Conservation (phyloP, 2,329 filamentous ascomycete genomes). For the Bisporella sp. region DNA sequence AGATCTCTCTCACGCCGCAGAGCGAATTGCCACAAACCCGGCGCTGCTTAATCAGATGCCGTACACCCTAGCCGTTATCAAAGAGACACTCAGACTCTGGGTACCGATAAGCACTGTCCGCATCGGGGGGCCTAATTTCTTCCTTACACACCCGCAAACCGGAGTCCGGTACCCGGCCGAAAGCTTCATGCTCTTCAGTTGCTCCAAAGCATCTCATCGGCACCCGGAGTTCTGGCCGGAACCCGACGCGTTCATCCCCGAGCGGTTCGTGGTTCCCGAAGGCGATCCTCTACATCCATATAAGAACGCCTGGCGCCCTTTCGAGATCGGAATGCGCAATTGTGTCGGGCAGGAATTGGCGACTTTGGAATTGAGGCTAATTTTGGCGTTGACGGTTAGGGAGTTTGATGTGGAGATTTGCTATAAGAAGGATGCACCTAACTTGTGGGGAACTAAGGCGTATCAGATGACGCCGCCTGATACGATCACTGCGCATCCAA, state of each 20-base stretch:
- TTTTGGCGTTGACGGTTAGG: constrained; percentile 33
- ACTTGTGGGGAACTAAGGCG: not conserved
- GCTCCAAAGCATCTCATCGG: constrained; percentile 25
- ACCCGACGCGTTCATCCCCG: constrained; percentile 37
- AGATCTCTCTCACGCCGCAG: constrained; percentile 3
- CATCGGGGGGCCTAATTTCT: not conserved
- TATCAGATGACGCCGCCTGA: not conserved
- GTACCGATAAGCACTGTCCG: constrained; percentile 6
- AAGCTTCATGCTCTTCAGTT: constrained; percentile 22
- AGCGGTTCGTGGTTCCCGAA: constrained; percentile 34
- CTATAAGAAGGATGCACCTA: not conserved
- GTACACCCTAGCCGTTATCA: constrained; percentile 16
- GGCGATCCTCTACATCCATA: constrained; percentile 27
- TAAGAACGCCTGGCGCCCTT: constrained; percentile 42
- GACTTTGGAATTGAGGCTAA: constrained; percentile 39
- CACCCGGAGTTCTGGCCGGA: constrained; percentile 29
- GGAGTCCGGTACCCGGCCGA: not conserved
- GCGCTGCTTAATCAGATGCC: constrained; percentile 11
- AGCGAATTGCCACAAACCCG: constrained; percentile 6
- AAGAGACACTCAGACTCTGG: constrained; percentile 15
- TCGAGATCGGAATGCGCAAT: constrained; percentile 46
- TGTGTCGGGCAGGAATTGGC: constrained; percentile 50
- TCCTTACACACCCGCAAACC: not conserved
- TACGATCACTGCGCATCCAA: not conserved
- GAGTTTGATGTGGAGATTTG: constrained; percentile 1